These are phyloP conservation scores for Thelonectria blattea DNA, from an alignment of 2,329 filamentous ascomycete genomes.

Conservation along the genomic window DNA sequence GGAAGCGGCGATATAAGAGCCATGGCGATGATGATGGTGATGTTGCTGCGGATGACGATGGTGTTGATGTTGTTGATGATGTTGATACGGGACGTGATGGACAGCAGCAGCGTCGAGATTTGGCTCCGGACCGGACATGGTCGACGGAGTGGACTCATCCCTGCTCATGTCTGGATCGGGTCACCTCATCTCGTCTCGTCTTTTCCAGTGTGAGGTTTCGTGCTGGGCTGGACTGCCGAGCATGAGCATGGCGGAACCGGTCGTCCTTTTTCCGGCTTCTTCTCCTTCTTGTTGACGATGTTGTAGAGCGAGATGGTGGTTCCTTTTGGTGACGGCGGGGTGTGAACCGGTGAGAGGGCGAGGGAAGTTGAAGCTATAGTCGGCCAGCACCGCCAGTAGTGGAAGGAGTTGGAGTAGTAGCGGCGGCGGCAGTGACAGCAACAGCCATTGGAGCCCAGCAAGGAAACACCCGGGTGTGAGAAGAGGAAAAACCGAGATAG, in stretches of 20 bases:
- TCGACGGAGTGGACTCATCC: constrained; percentile 41
- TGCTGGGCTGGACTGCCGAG: constrained; percentile 33
- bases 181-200: constrained; percentile 40
- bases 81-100: constrained; percentile 53
- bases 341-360: neutral
- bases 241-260: constrained; percentile 38
- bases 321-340: neutral
- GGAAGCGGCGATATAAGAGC: constrained; percentile 2
- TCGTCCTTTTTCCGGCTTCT: neutral
- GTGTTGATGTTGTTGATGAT: constrained; percentile 27
- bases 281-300: neutral
- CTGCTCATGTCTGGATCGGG: constrained; percentile 40
- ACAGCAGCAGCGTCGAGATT: constrained; percentile 41
- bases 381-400: constrained; percentile 3
- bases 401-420: too few relatives aligned
- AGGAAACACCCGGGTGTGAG: neutral
- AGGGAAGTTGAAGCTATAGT: constrained; percentile 18
- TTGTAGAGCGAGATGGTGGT: neutral
- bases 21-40: neutral
- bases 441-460: neutral
- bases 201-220: constrained; percentile 35
- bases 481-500: neutral
- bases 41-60: neutral
- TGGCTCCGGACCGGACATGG: constrained; percentile 41
- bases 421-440: neutral